Evolutionary conservation across 169 alveolate genomes (phyloP).

Genomic region (Besnoitia besnoiti): DNA sequence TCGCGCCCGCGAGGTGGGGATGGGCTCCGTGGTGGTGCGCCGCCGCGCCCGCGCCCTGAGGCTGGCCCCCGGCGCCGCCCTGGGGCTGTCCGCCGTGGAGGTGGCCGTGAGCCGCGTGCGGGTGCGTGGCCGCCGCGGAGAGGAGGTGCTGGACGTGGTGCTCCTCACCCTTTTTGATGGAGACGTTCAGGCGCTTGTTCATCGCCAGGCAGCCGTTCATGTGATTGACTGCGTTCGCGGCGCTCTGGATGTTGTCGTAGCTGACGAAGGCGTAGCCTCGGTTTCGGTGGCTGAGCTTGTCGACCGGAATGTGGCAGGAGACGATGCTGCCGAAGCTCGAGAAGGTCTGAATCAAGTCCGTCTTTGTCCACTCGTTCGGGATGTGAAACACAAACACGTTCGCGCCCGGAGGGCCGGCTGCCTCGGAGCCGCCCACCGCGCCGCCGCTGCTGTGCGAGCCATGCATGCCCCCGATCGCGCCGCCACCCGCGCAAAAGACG

Average conservation of each 20-base stretch:
- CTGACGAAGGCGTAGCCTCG: constrained; percentile 92
- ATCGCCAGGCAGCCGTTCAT: constrained; percentile 88
- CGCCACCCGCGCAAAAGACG: constrained; percentile 6
- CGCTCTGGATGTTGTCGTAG: constrained; percentile 85
- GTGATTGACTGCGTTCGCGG: constrained; percentile 89
- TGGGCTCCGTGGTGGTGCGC: no score
- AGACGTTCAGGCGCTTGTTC: constrained; percentile 88
- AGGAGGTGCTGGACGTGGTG: constrained; percentile 88
- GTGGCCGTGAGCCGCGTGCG: not conserved
- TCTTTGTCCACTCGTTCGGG: constrained; percentile 91
- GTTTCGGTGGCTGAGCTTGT: constrained; percentile 82
- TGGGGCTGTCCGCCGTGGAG: no score
- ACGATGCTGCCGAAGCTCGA: constrained; percentile 85
- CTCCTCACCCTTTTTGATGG: constrained; percentile 87
- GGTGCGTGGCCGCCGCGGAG: constrained; percentile 23
- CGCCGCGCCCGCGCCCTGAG: no score
- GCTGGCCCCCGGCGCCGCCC: no score
- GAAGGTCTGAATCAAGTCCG: constrained; percentile 83
- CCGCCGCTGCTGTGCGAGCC: constrained; percentile 28
- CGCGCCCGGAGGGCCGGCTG: constrained; percentile 93
- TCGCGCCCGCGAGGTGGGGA: not conserved
- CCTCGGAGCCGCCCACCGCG: constrained; percentile 17
- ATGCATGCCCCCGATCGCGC: not conserved
- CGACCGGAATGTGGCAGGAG: constrained; percentile 89
- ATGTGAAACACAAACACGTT: constrained; percentile 90